A percentile compares a stretch with the other conserved stretches of the same genome.
phyloP scores from a whole-genome alignment of 2,329 filamentous ascomycete species.

The Neonectria neomacrospora region DNA sequence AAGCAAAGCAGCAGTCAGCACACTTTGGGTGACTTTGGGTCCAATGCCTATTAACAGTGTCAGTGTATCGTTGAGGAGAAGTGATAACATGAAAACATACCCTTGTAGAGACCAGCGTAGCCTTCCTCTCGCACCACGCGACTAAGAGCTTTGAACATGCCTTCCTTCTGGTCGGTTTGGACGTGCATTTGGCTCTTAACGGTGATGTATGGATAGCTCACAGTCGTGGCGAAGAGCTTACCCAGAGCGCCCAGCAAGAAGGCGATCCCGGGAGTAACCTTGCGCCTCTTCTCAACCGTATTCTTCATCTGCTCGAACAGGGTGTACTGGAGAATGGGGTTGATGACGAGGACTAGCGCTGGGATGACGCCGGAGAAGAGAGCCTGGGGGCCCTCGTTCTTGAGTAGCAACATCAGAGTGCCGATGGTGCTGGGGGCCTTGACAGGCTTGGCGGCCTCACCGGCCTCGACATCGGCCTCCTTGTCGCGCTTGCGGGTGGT shows the following conservation, averaged over 20 bases:
- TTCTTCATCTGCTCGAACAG: conserved; percentile 99
- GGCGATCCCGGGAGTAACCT: conserved; percentile 85
- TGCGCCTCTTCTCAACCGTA: conserved; percentile 75
- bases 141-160: conserved; percentile 80
- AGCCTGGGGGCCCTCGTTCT: conserved; percentile 83
- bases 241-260: conserved; percentile 93
- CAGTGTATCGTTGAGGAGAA: conserved; percentile 11
- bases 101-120: conserved; percentile 92
- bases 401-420: conserved; percentile 82
- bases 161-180: conserved; percentile 82
- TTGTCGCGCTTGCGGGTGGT: conserved; percentile 80
- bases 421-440: conserved; percentile 79
- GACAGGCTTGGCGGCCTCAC: conserved; percentile 47
- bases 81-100: conserved; percentile 59
- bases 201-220: conserved; percentile 99
- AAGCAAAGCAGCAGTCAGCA: conserved; percentile 93
- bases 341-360: conserved; percentile 93
- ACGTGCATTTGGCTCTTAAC: conserved; percentile 99
- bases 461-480: conserved; percentile 56
- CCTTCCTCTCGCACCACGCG: conserved; percentile 89
- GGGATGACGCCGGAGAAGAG: conserved; percentile 94
- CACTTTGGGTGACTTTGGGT: conserved; percentile 96
- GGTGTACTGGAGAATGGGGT: conserved; percentile 98
- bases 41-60: conserved; percentile 75
- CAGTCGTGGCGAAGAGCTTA: conserved; percentile 91